phyloP scores from a whole-genome alignment of 768 basidiomycete species.

The Psilocybe sp. region DNA sequence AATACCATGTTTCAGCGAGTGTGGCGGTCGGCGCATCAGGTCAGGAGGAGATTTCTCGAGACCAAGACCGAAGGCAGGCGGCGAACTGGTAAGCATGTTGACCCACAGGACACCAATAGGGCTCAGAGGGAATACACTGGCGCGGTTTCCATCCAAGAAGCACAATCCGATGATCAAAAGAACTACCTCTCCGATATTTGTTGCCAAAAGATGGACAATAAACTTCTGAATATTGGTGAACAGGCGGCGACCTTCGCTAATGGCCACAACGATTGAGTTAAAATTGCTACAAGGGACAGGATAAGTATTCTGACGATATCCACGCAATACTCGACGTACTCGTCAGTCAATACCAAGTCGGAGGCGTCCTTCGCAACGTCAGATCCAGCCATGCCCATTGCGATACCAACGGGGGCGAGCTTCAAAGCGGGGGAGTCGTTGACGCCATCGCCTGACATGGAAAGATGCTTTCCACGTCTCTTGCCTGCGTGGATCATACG shows the following conservation, averaged over 20 bases:
- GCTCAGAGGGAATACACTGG: conserved; percentile 55
- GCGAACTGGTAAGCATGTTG: conserved; percentile 47
- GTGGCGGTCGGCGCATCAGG: conserved; percentile 47
- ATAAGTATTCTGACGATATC: background rate
- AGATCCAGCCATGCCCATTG: conserved; percentile 54
- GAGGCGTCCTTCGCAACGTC: conserved; percentile 56
- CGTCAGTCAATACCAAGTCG: conserved; percentile 57
- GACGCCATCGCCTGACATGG: conserved; percentile 59
- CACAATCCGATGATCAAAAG: conserved; percentile 54
- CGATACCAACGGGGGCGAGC: conserved; percentile 53
- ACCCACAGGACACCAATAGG: conserved; percentile 53
- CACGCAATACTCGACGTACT: conserved; percentile 23
- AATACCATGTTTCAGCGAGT: conserved; percentile 32
- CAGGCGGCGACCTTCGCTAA: conserved; percentile 54
- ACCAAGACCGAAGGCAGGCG: conserved; percentile 56
- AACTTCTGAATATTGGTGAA: conserved; percentile 59
- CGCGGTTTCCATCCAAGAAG: conserved; percentile 45
- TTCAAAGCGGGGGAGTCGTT: conserved; percentile 60
- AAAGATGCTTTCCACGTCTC: conserved; percentile 47
- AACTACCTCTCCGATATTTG: conserved; percentile 53
- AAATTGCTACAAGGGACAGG: conserved; percentile 38
- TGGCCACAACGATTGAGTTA: conserved; percentile 56
- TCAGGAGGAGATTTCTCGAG: conserved; percentile 47
- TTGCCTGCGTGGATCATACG: conserved; percentile 60
- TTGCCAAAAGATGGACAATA: conserved; percentile 49